Evolutionary conservation across 2,329 filamentous ascomycete species (phyloP), one percentile per base, ranked within the genome.

Genomic region (Domatiomyces catenatus): DNA sequence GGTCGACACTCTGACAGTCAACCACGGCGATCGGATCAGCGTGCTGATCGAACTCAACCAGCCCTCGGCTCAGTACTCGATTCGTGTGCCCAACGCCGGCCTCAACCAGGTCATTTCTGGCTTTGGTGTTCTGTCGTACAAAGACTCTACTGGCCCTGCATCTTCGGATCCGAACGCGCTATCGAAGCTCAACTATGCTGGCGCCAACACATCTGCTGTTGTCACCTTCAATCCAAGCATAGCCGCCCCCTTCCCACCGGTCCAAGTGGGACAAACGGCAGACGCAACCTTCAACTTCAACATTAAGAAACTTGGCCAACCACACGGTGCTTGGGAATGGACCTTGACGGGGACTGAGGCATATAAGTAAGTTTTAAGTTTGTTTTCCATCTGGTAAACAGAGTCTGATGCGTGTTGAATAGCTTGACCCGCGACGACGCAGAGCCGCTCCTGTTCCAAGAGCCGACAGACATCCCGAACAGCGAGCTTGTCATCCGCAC

Each of bases 31-130:
- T 48, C 64, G 70, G 5, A 66, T 67, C 47, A 66, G 68, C 0
- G 64, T 64, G 4, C 59, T 72, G 50, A 58, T 72, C 8, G 65
- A 67, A 48, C 64, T 71, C 1, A 62, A 69, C 56, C 63, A 70
- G 36, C 24, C 59, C 47, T 47, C 57, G 5, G 63, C 60, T 5
- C 57, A 66, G 42, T 72, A 72, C 56, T 64, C 64, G 0, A 67
- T 72, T 36, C 76, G 79, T 1, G 66, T 75, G 32, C 71, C 73
- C 20, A 71, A 74, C 17, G 64, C 66, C 17, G 67, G 66, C 20
- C 62, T 69, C 2, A 70, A 74, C 8, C 80, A 83, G 59, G 68
- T 80, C 50, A 67, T 82, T 32, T 68, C 69, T 17, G 77, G 73
- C 1, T 69, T 71, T 17, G 77, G 73, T 0, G 65, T 71, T 10